Conservation (phyloP, 306 rosid genomes). For the Abrus precatorius region DNA sequence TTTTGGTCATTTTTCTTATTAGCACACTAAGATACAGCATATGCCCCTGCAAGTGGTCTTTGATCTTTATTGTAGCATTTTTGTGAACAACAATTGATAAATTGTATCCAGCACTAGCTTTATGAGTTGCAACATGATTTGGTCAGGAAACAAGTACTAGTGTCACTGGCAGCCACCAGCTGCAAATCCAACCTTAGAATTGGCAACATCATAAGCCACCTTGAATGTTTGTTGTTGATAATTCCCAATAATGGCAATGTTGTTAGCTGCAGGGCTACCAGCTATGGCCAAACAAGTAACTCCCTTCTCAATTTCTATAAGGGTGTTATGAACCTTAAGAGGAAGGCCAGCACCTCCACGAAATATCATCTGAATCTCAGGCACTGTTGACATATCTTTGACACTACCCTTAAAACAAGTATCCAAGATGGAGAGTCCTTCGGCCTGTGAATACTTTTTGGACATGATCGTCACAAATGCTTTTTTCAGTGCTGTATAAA, state of each 20-base stretch:
- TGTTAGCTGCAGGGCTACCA: slow-evolving; percentile 5
- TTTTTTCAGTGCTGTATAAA: slow-evolving; percentile 53
- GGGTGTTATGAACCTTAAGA: slow-evolving; percentile 51
- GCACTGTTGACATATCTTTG: slow-evolving; percentile 44
- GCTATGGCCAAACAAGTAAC: slow-evolving; percentile 67
- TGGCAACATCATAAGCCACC: slow-evolving; percentile 64
- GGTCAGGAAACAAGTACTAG: background rate
- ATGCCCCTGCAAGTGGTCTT: slow-evolving; percentile 24
- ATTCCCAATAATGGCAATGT: slow-evolving; percentile 65
- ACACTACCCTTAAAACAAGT: slow-evolving; percentile 61
- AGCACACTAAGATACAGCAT: slow-evolving; percentile 39
- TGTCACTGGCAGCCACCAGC: slow-evolving; percentile 65
- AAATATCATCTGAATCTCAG: slow-evolving; percentile 54
- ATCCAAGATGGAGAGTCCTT: slow-evolving; percentile 58
- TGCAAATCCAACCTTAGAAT: slow-evolving; percentile 69
- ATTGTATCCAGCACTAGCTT: background rate
- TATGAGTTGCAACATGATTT: slow-evolving; percentile 11
- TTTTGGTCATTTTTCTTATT: slow-evolving; percentile 29
- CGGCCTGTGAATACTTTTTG: slow-evolving; percentile 51
- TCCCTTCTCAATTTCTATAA: slow-evolving; percentile 51
- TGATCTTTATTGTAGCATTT: slow-evolving; percentile 36
- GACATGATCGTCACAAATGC: slow-evolving; percentile 59
- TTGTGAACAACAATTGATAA: slow-evolving; percentile 20
- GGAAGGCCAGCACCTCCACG: slow-evolving; percentile 58
- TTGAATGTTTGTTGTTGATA: slow-evolving; percentile 65